phyloP scores from a whole-genome alignment of 2,329 filamentous ascomycete species.

The Teratosphaeria destructans region DNA sequence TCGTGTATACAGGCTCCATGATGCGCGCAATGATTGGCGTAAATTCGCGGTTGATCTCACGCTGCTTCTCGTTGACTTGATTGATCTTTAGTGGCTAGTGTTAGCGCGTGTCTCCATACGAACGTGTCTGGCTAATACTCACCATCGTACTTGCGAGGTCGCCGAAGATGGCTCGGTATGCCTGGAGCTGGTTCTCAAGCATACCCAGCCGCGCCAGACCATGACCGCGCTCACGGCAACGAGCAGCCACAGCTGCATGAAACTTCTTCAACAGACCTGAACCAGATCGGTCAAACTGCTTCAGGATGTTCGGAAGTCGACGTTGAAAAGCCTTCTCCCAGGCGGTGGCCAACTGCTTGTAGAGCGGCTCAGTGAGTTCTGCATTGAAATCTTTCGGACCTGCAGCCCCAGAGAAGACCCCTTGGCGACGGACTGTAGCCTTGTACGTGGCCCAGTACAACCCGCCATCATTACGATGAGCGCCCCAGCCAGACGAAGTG shows the following conservation, averaged over 20 bases:
- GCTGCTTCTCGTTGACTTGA: constrained; percentile 37
- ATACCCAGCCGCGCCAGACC: constrained; percentile 31
- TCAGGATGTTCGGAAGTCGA: constrained; percentile 32
- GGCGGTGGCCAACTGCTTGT: constrained; percentile 29
- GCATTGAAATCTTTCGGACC: constrained; percentile 34
- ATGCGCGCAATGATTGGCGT: constrained; percentile 35
- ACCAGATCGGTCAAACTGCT: constrained; percentile 25
- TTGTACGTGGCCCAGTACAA: constrained; percentile 43
- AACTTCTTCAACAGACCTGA: constrained; percentile 29
- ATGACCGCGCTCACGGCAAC: constrained; percentile 29
- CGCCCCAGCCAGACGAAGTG: constrained; percentile 29
- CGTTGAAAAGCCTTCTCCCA: constrained; percentile 37
- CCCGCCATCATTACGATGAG: constrained; percentile 34
- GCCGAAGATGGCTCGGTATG: constrained; percentile 32
- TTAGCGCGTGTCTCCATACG: neutral
- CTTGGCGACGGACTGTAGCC: constrained; percentile 43
- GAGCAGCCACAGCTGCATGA: constrained; percentile 33
- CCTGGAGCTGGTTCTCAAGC: constrained; percentile 32
- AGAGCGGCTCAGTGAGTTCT: constrained; percentile 29
- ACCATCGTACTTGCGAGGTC: constrained; percentile 25
- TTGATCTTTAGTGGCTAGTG: constrained; percentile 5
- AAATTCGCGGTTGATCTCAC: constrained; percentile 46
- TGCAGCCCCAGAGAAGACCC: constrained; percentile 31
- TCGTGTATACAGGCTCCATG: constrained; percentile 40
- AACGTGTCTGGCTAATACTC: neutral